A percentile compares a stretch with the other conserved stretches of the same genome.
phyloP scores from a whole-genome alignment of 805 yeast species.

The Pichia nakasei region DNA sequence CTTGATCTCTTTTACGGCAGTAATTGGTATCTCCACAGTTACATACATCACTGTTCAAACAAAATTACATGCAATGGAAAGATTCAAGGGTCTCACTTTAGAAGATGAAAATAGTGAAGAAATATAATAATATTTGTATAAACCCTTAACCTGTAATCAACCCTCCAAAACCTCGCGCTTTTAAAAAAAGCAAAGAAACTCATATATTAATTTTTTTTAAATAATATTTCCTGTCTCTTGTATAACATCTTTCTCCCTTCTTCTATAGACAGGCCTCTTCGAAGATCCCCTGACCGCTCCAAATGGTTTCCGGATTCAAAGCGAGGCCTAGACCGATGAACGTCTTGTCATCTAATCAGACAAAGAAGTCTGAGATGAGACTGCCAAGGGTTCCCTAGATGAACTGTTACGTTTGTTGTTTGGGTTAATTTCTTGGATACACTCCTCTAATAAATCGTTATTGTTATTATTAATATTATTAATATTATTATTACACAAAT shows the following conservation, averaged over 20 bases:
- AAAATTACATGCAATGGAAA: conserved; percentile 12
- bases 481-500: neutral
- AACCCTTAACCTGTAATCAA: neutral
- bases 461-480: neutral
- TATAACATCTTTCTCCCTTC: neutral
- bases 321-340: conserved; percentile 34
- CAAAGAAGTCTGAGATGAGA: neutral
- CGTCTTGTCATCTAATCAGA: conserved; percentile 4
- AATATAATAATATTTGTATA: no score
- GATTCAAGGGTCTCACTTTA: no score
- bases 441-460: neutral
- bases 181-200: no score
- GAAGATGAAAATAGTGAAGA: no score
- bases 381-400: conserved; percentile 4
- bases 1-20: conserved; percentile 31
- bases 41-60: conserved; percentile 30
- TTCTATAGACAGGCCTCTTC: conserved; percentile 31
- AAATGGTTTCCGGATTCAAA: conserved; percentile 39
- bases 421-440: conserved; percentile 2
- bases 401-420: conserved; percentile 3
- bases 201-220: no score
- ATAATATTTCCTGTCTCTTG: neutral
- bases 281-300: conserved; percentile 35
- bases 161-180: neutral
- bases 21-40: conserved; percentile 37